Conservation (phyloP, 2,329 filamentous ascomycete genomes). For the Nannizziopsis barbatae region DNA sequence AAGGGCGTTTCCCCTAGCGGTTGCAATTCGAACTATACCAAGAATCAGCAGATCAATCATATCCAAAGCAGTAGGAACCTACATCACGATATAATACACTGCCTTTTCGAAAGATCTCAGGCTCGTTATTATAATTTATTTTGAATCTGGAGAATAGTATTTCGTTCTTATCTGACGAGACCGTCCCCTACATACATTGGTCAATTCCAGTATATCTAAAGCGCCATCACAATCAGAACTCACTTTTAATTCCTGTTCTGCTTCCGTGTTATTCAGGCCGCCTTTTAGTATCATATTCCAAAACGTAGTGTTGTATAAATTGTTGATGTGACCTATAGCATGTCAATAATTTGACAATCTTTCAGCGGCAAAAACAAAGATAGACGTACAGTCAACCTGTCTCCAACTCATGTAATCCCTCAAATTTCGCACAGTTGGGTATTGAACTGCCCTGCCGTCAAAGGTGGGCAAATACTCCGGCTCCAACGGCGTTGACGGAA, state of each 20-base stretch:
- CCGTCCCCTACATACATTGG: conserved; percentile 51
- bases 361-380: background rate
- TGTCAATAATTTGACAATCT: background rate
- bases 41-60: background rate
- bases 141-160: conserved; percentile 79
- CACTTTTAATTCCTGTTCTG: conserved; percentile 68
- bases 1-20: conserved; percentile 30
- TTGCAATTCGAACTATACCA: conserved; percentile 55
- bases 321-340: conserved; percentile 77
- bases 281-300: conserved; percentile 77
- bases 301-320: conserved; percentile 95
- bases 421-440: conserved; percentile 70
- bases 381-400: conserved; percentile 74
- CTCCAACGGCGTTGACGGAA: conserved; percentile 58
- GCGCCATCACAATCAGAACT: background rate
- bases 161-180: conserved; percentile 86
- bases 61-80: background rate
- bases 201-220: background rate
- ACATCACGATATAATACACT: conserved; percentile 76
- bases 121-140: conserved; percentile 97
- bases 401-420: conserved; percentile 95
- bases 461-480: conserved; percentile 69
- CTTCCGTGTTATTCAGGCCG: conserved; percentile 62
- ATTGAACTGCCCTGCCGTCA: conserved; percentile 82
- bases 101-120: conserved; percentile 84